A percentile compares a stretch with the other conserved stretches of the same genome.
Evolutionary conservation across 2,329 filamentous ascomycete species (phyloP).

Genomic region (Niveomyces coronatus): DNA sequence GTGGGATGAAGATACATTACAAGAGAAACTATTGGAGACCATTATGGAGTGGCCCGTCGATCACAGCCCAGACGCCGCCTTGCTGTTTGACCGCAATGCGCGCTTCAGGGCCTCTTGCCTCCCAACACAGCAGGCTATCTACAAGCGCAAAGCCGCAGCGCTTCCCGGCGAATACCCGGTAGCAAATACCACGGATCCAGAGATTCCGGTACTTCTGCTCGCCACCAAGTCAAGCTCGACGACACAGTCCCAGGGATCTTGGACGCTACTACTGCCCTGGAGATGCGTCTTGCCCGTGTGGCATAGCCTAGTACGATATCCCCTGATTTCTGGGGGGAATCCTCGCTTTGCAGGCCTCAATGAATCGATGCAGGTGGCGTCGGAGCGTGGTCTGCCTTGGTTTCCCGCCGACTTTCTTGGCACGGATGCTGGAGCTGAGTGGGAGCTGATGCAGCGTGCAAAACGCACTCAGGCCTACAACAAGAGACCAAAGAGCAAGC

Average conservation of each 20-base stretch:
- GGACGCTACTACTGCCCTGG: constrained; percentile 84
- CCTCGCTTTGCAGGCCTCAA: constrained; percentile 73
- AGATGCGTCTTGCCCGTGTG: constrained; percentile 78
- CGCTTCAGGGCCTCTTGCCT: constrained; percentile 56
- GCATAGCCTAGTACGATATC: constrained; percentile 76
- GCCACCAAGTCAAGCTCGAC: constrained; percentile 41
- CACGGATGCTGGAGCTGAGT: constrained; percentile 66
- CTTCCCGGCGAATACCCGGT: constrained; percentile 53
- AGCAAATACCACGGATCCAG: constrained; percentile 51
- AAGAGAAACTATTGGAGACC: constrained; percentile 41
- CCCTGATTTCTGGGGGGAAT: constrained; percentile 68
- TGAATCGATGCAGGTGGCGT: constrained; percentile 68
- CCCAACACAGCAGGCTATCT: constrained; percentile 70
- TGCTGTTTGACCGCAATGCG: constrained; percentile 57
- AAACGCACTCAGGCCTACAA: constrained; percentile 25
- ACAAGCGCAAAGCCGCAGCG: constrained; percentile 58
- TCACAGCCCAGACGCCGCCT: constrained; percentile 30
- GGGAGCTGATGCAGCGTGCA: constrained; percentile 59
- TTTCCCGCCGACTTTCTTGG: constrained; percentile 81
- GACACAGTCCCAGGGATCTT: constrained; percentile 52
- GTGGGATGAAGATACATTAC: constrained; percentile 26
- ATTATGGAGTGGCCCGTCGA: constrained; percentile 62
- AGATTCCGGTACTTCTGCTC: constrained; percentile 67
- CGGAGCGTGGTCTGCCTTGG: constrained; percentile 68
- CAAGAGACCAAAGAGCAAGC: constrained; percentile 58